phyloP scores from a whole-genome alignment of 768 basidiomycete genomes.

The Pholiota molesta region DNA sequence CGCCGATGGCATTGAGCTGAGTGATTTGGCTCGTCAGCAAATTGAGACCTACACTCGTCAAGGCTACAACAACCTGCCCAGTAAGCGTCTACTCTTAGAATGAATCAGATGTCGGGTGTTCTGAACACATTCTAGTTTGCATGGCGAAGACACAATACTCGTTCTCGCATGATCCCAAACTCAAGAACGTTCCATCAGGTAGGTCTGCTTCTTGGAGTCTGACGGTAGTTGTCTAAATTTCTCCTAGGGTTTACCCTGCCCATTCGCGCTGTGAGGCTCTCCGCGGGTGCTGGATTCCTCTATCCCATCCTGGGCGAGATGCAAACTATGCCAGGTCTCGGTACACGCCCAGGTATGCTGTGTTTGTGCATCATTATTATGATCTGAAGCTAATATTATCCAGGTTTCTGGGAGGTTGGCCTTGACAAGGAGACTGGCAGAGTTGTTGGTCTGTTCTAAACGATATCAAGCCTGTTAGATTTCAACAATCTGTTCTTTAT shows the following conservation, averaged over 20 bases:
- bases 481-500: conserved; percentile 7
- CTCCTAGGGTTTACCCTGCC: conserved; percentile 85
- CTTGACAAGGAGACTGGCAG: conserved; percentile 79
- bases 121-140: conserved; percentile 71
- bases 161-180: conserved; percentile 91
- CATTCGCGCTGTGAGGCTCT: conserved; percentile 83
- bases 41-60: conserved; percentile 91
- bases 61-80: conserved; percentile 78
- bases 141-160: conserved; percentile 99
- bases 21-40: conserved; percentile 82
- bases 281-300: conserved; percentile 94
- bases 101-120: neutral
- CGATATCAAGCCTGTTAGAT: neutral
- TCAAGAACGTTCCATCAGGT: conserved; percentile 89
- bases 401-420: conserved; percentile 90
- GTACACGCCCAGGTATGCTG: conserved; percentile 78
- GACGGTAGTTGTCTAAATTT: neutral
- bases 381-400: conserved; percentile 17
- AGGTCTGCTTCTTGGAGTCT: conserved; percentile 18
- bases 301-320: conserved; percentile 96
- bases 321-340: conserved; percentile 97
- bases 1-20: conserved; percentile 87
- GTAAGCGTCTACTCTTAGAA: conserved; percentile 43
- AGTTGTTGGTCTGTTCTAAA: conserved; percentile 85
- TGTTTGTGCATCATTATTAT: neutral